Evolutionary conservation across 2,329 filamentous ascomycete species (phyloP).

Genomic region (Sordariomycetes sp.): DNA sequence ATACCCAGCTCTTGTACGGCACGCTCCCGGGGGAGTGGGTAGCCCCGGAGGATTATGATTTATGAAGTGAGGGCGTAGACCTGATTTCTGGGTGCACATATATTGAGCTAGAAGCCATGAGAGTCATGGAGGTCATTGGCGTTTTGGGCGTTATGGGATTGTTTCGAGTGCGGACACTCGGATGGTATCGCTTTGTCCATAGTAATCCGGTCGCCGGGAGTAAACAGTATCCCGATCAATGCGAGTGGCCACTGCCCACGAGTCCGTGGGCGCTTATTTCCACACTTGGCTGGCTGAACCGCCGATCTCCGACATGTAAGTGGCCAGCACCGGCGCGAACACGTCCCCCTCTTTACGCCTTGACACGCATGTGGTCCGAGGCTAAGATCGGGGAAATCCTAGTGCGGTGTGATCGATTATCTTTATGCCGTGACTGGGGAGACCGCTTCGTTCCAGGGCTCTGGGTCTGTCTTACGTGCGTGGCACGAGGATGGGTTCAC

Average conservation of each 20-base stretch:
- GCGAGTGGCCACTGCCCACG: not conserved
- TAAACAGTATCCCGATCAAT: not conserved
- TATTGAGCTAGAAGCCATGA: not conserved
- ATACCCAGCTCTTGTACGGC: constrained; percentile 39
- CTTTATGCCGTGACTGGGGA: not conserved
- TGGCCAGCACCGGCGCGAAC: not conserved
- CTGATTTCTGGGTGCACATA: not conserved
- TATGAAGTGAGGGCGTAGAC: not conserved
- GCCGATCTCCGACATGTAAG: not conserved
- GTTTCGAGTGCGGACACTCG: not conserved
- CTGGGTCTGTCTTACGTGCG: not conserved
- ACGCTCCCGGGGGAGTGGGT: constrained; percentile 24
- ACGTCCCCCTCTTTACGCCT: not conserved
- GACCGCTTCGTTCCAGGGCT: not conserved
- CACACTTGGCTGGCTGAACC: not conserved
- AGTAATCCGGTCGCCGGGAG: not conserved
- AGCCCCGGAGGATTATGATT: not conserved
- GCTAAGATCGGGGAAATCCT: not conserved
- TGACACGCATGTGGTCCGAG: not conserved
- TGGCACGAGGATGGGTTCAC: not conserved
- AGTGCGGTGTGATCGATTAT: not conserved
- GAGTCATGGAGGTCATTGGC: not conserved
- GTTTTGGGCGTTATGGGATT: not conserved
- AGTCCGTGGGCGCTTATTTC: not conserved
- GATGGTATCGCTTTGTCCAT: not conserved